Conservation (phyloP, 768 basidiomycete species). For the Mycena rosella region DNA sequence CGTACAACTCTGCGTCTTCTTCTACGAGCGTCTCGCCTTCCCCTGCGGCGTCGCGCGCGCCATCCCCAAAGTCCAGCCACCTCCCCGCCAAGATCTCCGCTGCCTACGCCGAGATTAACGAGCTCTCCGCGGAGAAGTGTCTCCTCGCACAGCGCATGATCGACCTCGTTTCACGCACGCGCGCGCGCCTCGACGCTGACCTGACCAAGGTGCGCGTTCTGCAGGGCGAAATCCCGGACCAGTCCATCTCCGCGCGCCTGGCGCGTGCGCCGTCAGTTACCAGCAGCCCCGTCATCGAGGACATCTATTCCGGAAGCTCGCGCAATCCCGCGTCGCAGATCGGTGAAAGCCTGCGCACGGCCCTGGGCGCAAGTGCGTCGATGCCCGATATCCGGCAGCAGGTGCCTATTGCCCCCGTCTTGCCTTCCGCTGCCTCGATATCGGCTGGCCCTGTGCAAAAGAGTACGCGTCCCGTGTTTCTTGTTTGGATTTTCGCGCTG, state of each 20-base stretch:
- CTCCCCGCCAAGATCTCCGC: slow-evolving; percentile 60
- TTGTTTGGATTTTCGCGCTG: not conserved
- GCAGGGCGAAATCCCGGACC: slow-evolving; percentile 59
- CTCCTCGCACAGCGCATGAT: slow-evolving; percentile 61
- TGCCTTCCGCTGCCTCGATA: slow-evolving; percentile 38
- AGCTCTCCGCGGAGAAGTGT: slow-evolving; percentile 61
- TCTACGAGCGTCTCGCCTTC: slow-evolving; percentile 37
- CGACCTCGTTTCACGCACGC: slow-evolving; percentile 61
- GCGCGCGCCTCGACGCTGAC: slow-evolving; percentile 64
- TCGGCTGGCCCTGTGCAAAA: slow-evolving; percentile 51
- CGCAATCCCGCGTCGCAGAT: slow-evolving; percentile 54
- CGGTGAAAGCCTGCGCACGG: slow-evolving; percentile 58
- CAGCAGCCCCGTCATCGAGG: slow-evolving; percentile 20
- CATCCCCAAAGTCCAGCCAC: slow-evolving; percentile 52
- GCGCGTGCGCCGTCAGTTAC: slow-evolving; percentile 36
- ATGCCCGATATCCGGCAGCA: slow-evolving; percentile 44
- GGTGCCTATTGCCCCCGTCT: slow-evolving; percentile 34
- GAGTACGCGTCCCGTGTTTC: slow-evolving; percentile 48
- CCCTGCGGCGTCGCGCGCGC: slow-evolving; percentile 48
- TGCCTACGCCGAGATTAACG: slow-evolving; percentile 60
- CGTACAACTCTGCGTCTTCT: slow-evolving; percentile 39
- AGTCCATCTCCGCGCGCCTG: slow-evolving; percentile 30
- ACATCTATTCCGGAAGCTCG: slow-evolving; percentile 19
- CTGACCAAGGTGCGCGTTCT: slow-evolving; percentile 59
- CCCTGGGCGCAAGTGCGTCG: slow-evolving; percentile 50